phyloP scores from a whole-genome alignment of 306 rosid species.

The Clitoria ternatea region DNA sequence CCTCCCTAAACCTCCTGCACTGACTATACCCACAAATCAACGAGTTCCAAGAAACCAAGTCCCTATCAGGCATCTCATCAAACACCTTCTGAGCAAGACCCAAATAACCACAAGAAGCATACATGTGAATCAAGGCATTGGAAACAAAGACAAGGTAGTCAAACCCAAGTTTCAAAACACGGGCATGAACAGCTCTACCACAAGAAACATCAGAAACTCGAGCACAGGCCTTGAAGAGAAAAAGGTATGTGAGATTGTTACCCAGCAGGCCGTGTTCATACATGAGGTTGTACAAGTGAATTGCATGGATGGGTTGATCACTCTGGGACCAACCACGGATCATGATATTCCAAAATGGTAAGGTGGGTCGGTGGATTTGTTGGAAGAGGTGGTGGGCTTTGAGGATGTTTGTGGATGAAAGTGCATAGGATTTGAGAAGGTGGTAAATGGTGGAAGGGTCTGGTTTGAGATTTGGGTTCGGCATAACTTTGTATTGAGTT shows the following conservation, averaged over 20 bases:
- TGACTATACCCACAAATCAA: constrained; percentile 69
- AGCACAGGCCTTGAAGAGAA: constrained; percentile 71
- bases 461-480: constrained; percentile 27
- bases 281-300: constrained; percentile 49
- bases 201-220: constrained; percentile 37
- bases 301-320: constrained; percentile 52
- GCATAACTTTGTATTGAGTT: too few relatives aligned
- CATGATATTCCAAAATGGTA: constrained; percentile 57
- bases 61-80: constrained; percentile 66
- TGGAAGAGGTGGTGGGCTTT: constrained; percentile 50
- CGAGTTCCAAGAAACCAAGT: constrained; percentile 91
- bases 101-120: constrained; percentile 39
- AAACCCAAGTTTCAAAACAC: constrained; percentile 63
- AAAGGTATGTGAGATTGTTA: constrained; percentile 52
- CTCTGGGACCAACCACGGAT: constrained; percentile 65
- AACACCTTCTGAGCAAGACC: constrained; percentile 50
- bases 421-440: constrained; percentile 51
- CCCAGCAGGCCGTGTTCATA: constrained; percentile 40
- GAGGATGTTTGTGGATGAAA: constrained; percentile 32
- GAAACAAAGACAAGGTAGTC: constrained; percentile 50
- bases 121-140: constrained; percentile 61
- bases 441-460: constrained; percentile 48
- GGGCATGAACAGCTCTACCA: constrained; percentile 40
- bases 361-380: constrained; percentile 55
- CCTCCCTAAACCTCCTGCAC: constrained; percentile 51